Evolutionary conservation across 1,139 yeast genomes (phyloP).

Genomic region (Candida albicans): DNA sequence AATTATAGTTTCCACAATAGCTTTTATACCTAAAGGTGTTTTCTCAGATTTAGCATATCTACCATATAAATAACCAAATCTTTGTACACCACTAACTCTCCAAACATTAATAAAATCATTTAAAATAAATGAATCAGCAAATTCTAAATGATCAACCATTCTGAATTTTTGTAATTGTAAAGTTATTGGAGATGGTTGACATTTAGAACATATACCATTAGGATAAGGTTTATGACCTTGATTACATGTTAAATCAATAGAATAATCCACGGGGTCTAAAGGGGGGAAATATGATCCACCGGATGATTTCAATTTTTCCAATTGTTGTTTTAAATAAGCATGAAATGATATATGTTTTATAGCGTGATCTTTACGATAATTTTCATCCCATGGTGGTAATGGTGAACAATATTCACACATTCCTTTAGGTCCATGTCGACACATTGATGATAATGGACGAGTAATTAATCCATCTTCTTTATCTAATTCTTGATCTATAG

Average conservation of each 20-base stretch:
- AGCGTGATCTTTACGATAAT: constrained; percentile 69
- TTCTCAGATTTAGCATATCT: constrained; percentile 72
- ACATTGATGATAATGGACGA: constrained; percentile 61
- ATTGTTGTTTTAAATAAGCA: constrained; percentile 72
- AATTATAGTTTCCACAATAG: constrained; percentile 88
- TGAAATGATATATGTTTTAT: constrained; percentile 91
- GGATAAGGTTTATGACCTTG: constrained; percentile 95
- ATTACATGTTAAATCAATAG: constrained; percentile 62
- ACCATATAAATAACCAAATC: constrained; percentile 86
- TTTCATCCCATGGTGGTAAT: constrained; percentile 89
- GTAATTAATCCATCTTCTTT: constrained; percentile 69
- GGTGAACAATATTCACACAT: constrained; percentile 99
- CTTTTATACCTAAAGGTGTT: constrained; percentile 91
- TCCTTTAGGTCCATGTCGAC: constrained; percentile 89
- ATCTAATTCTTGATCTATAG: constrained; percentile 70
- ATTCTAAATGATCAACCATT: constrained; percentile 97
- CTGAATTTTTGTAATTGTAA: constrained; percentile 86
- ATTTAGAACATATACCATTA: constrained; percentile 90
- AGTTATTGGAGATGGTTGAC: constrained; percentile 95
- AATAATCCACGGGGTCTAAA: constrained; percentile 67
- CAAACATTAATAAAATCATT: constrained; percentile 86
- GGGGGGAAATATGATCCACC: constrained; percentile 77
- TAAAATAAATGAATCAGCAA: constrained; percentile 69
- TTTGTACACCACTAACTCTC: constrained; percentile 85
- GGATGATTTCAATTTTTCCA: constrained; percentile 60